These are phyloP conservation scores for Furcasterigmium sp. DNA, from an alignment of 2,329 filamentous ascomycete species.

Conservation along the genomic window DNA sequence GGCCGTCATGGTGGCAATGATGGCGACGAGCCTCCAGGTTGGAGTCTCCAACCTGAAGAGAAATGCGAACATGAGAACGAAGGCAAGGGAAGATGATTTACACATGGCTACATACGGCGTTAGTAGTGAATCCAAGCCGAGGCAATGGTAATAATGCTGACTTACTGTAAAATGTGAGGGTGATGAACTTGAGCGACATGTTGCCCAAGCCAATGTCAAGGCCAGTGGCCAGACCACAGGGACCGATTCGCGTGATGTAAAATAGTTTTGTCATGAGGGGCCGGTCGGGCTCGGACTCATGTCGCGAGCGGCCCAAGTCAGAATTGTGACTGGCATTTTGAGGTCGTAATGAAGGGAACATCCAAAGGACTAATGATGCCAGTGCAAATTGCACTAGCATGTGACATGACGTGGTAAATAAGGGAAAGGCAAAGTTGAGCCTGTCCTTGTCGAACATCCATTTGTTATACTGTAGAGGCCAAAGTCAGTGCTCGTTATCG, in stretches of 20 bases:
- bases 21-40: slow-evolving; percentile 77
- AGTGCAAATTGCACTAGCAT: slow-evolving; percentile 93
- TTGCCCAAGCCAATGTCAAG: slow-evolving; percentile 96
- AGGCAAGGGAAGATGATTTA: slow-evolving; percentile 93
- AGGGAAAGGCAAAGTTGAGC: slow-evolving; percentile 86
- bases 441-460: slow-evolving; percentile 94
- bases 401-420: slow-evolving; percentile 92
- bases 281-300: slow-evolving; percentile 47
- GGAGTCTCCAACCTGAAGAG: slow-evolving; percentile 85
- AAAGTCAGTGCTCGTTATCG: not conserved
- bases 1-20: slow-evolving; percentile 86
- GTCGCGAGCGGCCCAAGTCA: slow-evolving; percentile 44
- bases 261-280: slow-evolving; percentile 83
- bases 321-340: slow-evolving; percentile 37
- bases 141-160: slow-evolving; percentile 8
- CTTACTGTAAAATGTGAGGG: slow-evolving; percentile 89
- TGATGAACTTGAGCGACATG: slow-evolving; percentile 92
- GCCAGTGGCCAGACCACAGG: slow-evolving; percentile 87
- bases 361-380: slow-evolving; percentile 70
- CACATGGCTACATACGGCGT: slow-evolving; percentile 67
- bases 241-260: slow-evolving; percentile 86
- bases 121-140: not conserved
- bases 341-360: slow-evolving; percentile 79
- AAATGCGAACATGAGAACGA: slow-evolving; percentile 93
- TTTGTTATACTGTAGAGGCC: slow-evolving; percentile 79